Percentiles rank a stretch among this genome's conserved stretches.
phyloP scores from a whole-genome alignment of 2,329 filamentous ascomycete species.

The Niveomyces coronatus region DNA sequence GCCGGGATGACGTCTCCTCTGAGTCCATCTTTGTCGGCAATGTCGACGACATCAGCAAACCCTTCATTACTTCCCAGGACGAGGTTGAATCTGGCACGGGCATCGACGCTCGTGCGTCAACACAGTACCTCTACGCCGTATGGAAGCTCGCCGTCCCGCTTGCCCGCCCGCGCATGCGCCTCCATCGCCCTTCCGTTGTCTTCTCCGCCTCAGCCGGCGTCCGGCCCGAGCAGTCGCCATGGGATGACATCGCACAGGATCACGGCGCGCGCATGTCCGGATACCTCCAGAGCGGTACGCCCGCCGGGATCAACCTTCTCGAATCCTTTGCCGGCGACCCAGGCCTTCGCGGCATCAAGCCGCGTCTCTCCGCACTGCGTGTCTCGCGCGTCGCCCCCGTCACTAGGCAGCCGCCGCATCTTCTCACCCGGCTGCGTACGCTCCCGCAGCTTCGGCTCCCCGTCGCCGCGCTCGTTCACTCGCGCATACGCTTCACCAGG shows the following conservation, averaged over 20 bases:
- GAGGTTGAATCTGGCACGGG: conserved; percentile 19
- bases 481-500: conserved; percentile 61
- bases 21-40: conserved; percentile 52
- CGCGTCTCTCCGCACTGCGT: conserved; percentile 60
- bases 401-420: conserved; percentile 50
- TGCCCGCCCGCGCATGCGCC: conserved; percentile 48
- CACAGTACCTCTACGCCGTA: conserved; percentile 39
- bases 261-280: conserved; percentile 35
- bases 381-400: conserved; percentile 65
- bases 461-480: conserved; percentile 60
- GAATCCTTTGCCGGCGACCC: conserved; percentile 61
- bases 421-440: conserved; percentile 53
- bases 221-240: conserved; percentile 32
- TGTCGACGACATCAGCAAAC: conserved; percentile 38
- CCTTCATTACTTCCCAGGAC: conserved; percentile 39
- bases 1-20: too few relatives aligned
- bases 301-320: conserved; percentile 66
- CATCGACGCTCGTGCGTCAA: conserved; percentile 14
- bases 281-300: conserved; percentile 59
- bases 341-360: conserved; percentile 48
- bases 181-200: conserved; percentile 55
- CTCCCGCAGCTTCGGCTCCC: conserved; percentile 52
- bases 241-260: neutral
- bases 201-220: conserved; percentile 53
- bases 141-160: conserved; percentile 54